Evolutionary conservation across 1,284 basidiomycete genomes (phyloP), one percentile per base, ranked within the genome.

Genomic region (Trametes hirsuta): DNA sequence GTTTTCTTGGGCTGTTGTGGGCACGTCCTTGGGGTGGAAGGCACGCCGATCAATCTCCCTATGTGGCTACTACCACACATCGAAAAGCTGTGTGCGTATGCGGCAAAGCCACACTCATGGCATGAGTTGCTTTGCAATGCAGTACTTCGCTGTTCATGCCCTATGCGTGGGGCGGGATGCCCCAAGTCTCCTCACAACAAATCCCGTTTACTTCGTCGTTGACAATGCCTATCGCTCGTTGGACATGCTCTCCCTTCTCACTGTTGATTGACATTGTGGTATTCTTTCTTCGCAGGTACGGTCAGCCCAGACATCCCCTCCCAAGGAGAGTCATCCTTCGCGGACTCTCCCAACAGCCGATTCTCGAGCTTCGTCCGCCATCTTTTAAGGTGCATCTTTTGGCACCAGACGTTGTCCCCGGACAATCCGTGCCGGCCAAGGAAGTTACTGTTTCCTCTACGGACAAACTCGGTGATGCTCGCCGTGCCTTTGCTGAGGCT

Each of bases 351-450:
- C 82, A 83, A 65, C 78, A 82, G 59, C 75, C 80, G 21, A 76
- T 78, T n/a, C 77, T 98, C 60, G 95, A 98, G 74, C 81, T 97
- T 51, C 83, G 85, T 55, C 94, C 95, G 15, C 88, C 89, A 1
- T 77, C 79, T 37, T 79, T 96, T 70, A 83, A 81, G 60, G 82
- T 88, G 30, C 83, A 90, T 69, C 74, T 78, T 35, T 76, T 87
- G 36, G 47, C 49, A 9, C 35, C 55, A 4, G 25, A 47, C 9
- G 53, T 47, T 34, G 42, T 63, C 2, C 59, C 65, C 25, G 66
- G 66, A 18, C 60, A 65, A 15, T 36, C 56, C 36, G 53, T 59
- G 30, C 58, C 66, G 11, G 58, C 58, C n/a, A 65, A 58, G 44
- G 61, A 63, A 12, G 63, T 69, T 22, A 76, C 77, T 0, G 76